Evolutionary conservation across 1,284 basidiomycete species (phyloP).

Genomic region (Ustilago cynodontis): DNA sequence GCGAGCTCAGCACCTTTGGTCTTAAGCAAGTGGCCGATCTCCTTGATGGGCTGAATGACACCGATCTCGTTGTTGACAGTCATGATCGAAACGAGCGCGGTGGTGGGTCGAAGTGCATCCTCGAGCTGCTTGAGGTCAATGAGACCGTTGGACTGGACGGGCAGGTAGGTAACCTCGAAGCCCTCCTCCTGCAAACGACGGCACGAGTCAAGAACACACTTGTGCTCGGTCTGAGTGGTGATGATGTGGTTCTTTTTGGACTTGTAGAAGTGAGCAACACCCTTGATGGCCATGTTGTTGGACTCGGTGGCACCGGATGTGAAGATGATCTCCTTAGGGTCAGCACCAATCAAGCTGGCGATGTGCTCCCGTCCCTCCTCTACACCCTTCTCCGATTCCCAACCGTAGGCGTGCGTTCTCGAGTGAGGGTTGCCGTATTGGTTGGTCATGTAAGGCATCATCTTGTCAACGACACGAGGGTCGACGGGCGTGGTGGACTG

Average conservation of each 20-base stretch:
- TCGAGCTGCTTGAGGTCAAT: conserved; percentile 82
- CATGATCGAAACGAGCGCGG: conserved; percentile 94
- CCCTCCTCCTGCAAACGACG: conserved; percentile 94
- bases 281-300: conserved; percentile 99
- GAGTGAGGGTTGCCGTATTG: conserved; percentile 99
- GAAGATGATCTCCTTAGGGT: conserved; percentile 95
- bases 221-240: conserved; percentile 81
- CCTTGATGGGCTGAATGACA: conserved; percentile 95
- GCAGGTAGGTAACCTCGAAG: conserved; percentile 96
- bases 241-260: conserved; percentile 74
- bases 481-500: conserved; percentile 92
- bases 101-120: conserved; percentile 83
- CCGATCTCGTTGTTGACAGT: conserved; percentile 99
- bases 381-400: conserved; percentile 96
- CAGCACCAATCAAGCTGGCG: conserved; percentile 91
- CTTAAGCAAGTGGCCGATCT: conserved; percentile 86
- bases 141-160: conserved; percentile 88
- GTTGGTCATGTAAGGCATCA: conserved; percentile 95
- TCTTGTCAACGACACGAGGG: conserved; percentile 94
- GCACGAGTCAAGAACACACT: conserved; percentile 98
- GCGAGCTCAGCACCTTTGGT: conserved; percentile 75
- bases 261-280: conserved; percentile 84
- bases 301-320: conserved; percentile 98
- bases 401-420: conserved; percentile 97
- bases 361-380: conserved; percentile 92